Evolutionary conservation across 1,139 yeast genomes (phyloP), one percentile per base, ranked within the genome.

Genomic region (Zygoascus sp.): DNA sequence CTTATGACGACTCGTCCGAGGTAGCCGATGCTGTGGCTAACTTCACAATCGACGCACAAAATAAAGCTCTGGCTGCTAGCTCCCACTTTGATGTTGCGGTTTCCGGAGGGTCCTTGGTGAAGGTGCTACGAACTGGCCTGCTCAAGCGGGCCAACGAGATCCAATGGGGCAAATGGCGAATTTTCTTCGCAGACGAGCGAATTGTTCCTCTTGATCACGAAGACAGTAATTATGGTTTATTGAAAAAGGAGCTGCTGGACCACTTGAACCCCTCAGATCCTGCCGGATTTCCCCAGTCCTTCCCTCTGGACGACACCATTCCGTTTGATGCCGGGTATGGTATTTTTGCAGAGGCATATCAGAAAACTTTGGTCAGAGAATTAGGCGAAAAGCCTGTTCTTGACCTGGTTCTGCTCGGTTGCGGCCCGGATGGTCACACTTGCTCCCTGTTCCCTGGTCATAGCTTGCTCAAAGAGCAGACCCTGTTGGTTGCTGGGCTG

Each of bases 41-140:
- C 61, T 89, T 87, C 62, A 81, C 90, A 47, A 78, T 89, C 40
- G 75, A 81, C 36, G 84, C 90, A 11, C 97, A 92, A 68, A 83
- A 88, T 61, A 68, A 75, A 59, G 78, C 88, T 7, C 69, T 85
- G 48, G 55, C 50, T 16, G 47, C 53, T 20, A 56, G 57, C 37
- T 55, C 51, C 20, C 46, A 41, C 22, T 90, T 90, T 68, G 78
- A 77, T 56, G 74, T 90, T 52, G 97, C 96, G 19, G 74, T 90
- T 41, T 83, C 94, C 48, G 97, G 97, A 37, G 97, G 97, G 1
- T 87, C 96, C 3, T 73, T 89, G 57, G 87, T 90, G 22, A 82
- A 83, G 58, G 87, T 81, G 2, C 74, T 90, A 62, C 79, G 81
- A 54, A 72, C 73, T 46, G 92, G 90, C 2, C 74, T 90, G 53